Evolutionary conservation across 352 stramenopile species (phyloP), one percentile per base, ranked within the genome.

Genomic region (Phytopythium chamaehyphon): DNA sequence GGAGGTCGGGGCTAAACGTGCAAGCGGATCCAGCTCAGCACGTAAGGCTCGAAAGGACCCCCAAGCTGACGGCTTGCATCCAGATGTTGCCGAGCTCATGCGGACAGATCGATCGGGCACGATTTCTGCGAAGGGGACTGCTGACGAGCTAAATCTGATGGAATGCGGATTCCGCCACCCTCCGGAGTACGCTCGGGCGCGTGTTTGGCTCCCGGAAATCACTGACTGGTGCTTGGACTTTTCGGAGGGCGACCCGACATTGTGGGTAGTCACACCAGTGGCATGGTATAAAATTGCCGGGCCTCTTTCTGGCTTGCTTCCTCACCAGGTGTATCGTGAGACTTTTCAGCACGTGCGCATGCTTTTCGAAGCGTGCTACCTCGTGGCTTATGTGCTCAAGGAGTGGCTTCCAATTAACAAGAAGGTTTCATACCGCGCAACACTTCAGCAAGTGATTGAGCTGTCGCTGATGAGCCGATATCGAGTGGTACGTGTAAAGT

Each of bases 191-290:
- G 70, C 77, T 15, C 71, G 79, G 19, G 47, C 70, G 53, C 78
- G 83, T 26, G 76, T 93, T 28, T 93, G 78, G 76, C 71, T 93
- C 37, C 80, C 80, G 43, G 81, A 93, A 61, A 91, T 93, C 50
- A 86, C 78, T 7, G 83, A 93, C 53, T 93, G 83, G 83, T 93
- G 83, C 56, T 59, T 93, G n/a, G 83, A 93, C 43, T 93, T 90
- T 51, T 83, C 80, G 16, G 80, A 93, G 51, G 83, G 83, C 15
- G 83, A 93, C 51, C 83, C 83, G 22, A 93, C 83, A 9, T 51
- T 93, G 22, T 93, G 83, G 83, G 78, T 93, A 22, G 80, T 93
- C 46, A 93, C 83, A n/a, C 70, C 72, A 12, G 61, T 81, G 53
- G 74, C 83, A 1, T 93, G 83, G 83, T 93, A 93, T 63, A 93